Evolutionary conservation across 2,329 filamentous ascomycete genomes (phyloP).

Genomic region (Scedosporium dehoogii): DNA sequence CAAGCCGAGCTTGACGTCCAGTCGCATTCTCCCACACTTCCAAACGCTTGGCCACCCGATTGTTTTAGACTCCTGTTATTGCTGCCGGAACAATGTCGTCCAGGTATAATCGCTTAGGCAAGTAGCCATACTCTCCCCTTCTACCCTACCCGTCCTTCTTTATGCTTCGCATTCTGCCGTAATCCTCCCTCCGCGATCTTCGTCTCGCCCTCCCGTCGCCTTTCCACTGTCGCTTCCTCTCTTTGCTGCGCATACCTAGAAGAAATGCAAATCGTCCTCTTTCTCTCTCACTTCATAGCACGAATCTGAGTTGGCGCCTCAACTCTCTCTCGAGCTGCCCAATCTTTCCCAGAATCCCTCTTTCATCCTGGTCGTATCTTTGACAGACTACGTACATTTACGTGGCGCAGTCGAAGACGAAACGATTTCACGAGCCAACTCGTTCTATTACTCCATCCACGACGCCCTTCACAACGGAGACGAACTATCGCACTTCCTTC

Average conservation of each 20-base stretch:
- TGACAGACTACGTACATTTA: neutral
- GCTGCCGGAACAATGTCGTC: conserved; percentile 8
- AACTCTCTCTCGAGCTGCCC: neutral
- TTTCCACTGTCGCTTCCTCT: neutral
- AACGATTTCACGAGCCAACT: neutral
- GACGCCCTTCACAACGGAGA: neutral
- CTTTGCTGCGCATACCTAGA: neutral
- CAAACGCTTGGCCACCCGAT: neutral
- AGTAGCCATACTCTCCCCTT: conserved; percentile 4
- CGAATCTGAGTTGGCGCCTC: too few relatives aligned
- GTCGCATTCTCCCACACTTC: neutral
- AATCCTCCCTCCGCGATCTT: neutral
- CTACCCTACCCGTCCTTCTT: neutral
- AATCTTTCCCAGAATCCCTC: neutral
- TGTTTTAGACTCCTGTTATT: neutral
- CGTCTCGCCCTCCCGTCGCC: neutral
- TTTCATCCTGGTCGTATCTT: neutral
- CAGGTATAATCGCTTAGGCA: conserved; percentile 11
- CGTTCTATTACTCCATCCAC: neutral
- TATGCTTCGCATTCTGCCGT: conserved; percentile 1
- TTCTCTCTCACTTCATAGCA: neutral
- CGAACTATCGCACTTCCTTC: neutral
- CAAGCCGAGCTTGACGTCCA: conserved; percentile 3
- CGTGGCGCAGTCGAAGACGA: conserved; percentile 1
- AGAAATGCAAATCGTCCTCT: neutral